These are phyloP conservation scores for Allantophomopsis lycopodina DNA, from an alignment of 2,329 filamentous ascomycete species.

Conservation along the genomic window DNA sequence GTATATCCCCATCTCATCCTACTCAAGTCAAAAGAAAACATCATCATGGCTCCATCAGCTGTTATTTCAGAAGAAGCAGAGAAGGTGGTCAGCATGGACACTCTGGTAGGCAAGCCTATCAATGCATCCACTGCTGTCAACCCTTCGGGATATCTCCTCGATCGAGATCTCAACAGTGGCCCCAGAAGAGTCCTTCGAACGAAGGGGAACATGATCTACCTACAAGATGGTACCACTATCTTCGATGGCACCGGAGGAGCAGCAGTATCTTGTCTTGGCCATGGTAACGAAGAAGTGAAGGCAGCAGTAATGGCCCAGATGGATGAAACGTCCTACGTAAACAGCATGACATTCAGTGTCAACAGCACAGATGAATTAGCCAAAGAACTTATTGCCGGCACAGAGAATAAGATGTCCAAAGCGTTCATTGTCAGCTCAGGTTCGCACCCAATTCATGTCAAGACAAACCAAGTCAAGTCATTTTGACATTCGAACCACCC, in stretches of 20 bases:
- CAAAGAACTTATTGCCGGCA: conserved; percentile 24
- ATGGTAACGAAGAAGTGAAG: conserved; percentile 45
- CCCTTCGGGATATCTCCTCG: conserved; percentile 9
- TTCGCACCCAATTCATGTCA: conserved; percentile 11
- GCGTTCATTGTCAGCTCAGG: conserved; percentile 45
- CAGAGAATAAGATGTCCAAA: conserved; percentile 31
- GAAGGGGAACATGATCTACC: conserved; percentile 14
- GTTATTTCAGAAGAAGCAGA: neutral
- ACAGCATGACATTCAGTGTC: conserved; percentile 43
- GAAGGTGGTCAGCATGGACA: neutral
- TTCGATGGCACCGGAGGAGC: conserved; percentile 64
- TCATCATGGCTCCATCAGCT: neutral
- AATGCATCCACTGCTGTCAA: too few species aligned
- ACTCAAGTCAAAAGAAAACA: too few species aligned
- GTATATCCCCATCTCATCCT: too few species aligned
- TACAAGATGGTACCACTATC: conserved; percentile 36
- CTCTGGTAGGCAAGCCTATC: neutral
- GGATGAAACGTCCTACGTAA: conserved; percentile 41
- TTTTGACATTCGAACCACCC: too few species aligned
- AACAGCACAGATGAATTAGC: conserved; percentile 33
- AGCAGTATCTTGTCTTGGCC: conserved; percentile 58
- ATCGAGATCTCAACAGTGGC: conserved; percentile 14
- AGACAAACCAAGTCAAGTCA: conserved; percentile 1
- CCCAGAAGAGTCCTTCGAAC: conserved; percentile 13
- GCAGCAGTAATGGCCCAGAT: conserved; percentile 46